Conservation (phyloP, 768 basidiomycete species). For the Leccinum subgranulosum region DNA sequence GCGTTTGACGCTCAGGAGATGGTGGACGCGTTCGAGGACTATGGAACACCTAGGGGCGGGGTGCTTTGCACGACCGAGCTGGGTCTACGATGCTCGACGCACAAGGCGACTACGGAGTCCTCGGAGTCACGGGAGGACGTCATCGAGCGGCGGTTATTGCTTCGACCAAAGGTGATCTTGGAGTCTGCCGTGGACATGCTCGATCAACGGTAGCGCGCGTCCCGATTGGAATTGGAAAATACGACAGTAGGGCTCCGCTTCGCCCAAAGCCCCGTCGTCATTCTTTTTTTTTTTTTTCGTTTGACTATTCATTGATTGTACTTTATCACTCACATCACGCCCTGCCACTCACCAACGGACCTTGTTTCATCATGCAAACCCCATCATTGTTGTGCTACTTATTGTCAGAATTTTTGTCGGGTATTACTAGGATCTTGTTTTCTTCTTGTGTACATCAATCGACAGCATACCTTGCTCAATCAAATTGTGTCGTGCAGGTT, state of each 20-base stretch:
- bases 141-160: conserved; percentile 56
- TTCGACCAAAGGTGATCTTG: conserved; percentile 73
- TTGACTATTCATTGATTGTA: background rate
- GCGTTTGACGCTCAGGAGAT: conserved; percentile 50
- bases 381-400: background rate
- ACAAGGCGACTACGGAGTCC: conserved; percentile 29
- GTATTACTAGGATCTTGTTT: background rate
- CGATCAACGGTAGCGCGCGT: conserved; percentile 29
- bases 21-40: conserved; percentile 63
- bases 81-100: conserved; percentile 63
- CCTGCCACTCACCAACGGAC: background rate
- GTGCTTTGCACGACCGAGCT: conserved; percentile 72
- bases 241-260: background rate
- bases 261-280: background rate
- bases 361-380: background rate
- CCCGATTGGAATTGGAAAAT: background rate
- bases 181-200: conserved; percentile 62
- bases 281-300: background rate
- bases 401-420: background rate
- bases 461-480: background rate
- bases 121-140: conserved; percentile 36
- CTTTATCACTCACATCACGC: background rate
- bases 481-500: too few relatives aligned
- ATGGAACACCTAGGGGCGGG: conserved; percentile 44
- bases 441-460: background rate